Evolutionary conservation across 345 rosid species (phyloP).

Genomic region (Salix purpurea): DNA sequence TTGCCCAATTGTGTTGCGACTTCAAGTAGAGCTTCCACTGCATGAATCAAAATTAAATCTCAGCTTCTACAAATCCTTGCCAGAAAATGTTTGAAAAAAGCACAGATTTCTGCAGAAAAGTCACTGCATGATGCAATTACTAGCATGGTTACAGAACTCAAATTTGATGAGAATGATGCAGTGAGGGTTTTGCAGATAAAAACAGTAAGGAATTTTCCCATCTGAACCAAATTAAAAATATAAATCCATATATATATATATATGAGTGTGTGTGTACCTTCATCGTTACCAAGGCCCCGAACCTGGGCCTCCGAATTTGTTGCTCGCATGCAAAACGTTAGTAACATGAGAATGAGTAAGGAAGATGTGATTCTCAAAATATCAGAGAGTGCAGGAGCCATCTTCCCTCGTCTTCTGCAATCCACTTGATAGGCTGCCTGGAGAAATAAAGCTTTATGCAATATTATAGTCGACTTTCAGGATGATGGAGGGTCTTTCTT

Average conservation of each 20-base stretch:
- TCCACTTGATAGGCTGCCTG: not conserved
- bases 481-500: too few relatives aligned
- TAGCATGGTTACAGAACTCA: too few relatives aligned
- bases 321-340: not conserved
- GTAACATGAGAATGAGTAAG: not conserved
- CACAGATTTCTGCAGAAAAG: too few relatives aligned
- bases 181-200: too few relatives aligned
- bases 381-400: not conserved
- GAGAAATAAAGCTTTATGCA: not conserved
- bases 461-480: too few relatives aligned
- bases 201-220: too few relatives aligned
- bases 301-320: not conserved
- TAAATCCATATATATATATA: too few relatives aligned
- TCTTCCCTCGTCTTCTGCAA: not conserved
- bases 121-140: too few relatives aligned
- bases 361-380: not conserved
- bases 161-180: too few relatives aligned
- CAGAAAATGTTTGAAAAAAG: too few relatives aligned
- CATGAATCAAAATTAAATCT: not conserved
- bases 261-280: not conserved
- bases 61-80: too few relatives aligned
- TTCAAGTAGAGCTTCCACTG: constrained; percentile 1
- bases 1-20: not conserved
- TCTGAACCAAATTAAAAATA: too few relatives aligned
- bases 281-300: not conserved